Evolutionary conservation across 2,329 filamentous ascomycete species (phyloP).

Genomic region (Sporothrix schenckii): DNA sequence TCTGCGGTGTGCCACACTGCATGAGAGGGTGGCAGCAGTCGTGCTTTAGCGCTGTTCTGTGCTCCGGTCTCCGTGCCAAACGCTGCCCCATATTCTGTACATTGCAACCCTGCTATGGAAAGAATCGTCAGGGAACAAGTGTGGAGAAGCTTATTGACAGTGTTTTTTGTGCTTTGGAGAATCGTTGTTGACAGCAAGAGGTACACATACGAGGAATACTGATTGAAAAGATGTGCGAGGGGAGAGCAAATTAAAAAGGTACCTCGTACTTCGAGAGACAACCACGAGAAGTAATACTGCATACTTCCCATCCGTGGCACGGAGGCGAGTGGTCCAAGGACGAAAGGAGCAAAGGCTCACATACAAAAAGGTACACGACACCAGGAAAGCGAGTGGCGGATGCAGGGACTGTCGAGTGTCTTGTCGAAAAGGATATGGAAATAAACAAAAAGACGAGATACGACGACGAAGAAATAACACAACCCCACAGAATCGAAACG

Average conservation of each 20-base stretch:
- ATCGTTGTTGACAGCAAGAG: not conserved
- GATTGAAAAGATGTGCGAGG: not conserved
- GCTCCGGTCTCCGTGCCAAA: constrained; percentile 9
- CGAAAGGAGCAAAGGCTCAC: constrained; percentile 5
- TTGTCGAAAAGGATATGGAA: not conserved
- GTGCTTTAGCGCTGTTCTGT: constrained; percentile 25
- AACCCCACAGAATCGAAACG: not conserved
- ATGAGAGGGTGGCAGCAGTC: not conserved
- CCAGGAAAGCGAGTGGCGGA: not conserved
- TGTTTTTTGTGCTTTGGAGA: not conserved
- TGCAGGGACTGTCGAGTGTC: not conserved
- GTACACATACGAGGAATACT: not conserved
- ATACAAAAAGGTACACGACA: too few species aligned
- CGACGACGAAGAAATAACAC: not conserved
- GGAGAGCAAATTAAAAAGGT: not conserved
- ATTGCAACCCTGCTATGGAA: constrained; percentile 8
- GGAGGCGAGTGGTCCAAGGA: constrained; percentile 9
- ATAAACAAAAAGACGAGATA: not conserved
- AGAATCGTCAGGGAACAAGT: not conserved
- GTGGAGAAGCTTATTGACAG: not conserved
- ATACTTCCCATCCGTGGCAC: not conserved
- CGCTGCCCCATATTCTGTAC: constrained; percentile 17
- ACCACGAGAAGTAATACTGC: not conserved
- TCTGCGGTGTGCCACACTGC: constrained; percentile 21
- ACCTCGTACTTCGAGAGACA: not conserved